Evolutionary conservation across 805 yeast species (phyloP), one percentile per base, ranked within the genome.

Genomic region (Sugiyamaella americana): DNA sequence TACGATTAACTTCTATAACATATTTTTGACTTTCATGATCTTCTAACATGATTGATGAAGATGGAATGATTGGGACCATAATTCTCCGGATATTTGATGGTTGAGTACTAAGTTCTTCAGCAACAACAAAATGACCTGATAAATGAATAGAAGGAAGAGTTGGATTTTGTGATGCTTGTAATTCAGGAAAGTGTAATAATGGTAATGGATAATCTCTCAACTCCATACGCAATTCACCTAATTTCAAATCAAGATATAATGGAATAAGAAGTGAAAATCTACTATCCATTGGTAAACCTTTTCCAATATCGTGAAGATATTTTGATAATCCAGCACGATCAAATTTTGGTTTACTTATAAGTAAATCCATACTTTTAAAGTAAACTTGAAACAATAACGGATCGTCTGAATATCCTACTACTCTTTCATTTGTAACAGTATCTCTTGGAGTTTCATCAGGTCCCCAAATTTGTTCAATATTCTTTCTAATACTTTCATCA

Each of bases 121-220:
- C 75, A 11, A 88, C 69, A 1, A 86, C 73, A 22, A 86, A 58
- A 53, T 85, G 79, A 19, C 96, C 95, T 20, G 65, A 61, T 45
- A 82, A 47, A 23, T 66, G 50, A 42, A 70, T 53, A 5, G 73
- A 60, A 1, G 58, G 41, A 11, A 42, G 26, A 10, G 44, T 38
- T 46, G n/a, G 69, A 49, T 44, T 69, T 60, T 54, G 72, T 49
- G 52, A 43, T 40, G 68, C 53, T 2, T 66, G 64, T 10, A 71
- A 66, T 11, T 70, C 65, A 0, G 96, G 96, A 51, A 89, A 76
- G 52, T 80, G 79, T 5, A 86, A 62, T 42, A 89, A 65, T 0
- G 98, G 97, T 13, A 91, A 58, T 0, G 97, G 97, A 58, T 84
- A 87, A 58, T 89, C 98, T 46, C 93, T 69, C 50, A 89, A 55